A percentile compares a stretch with the other conserved stretches of the same genome.
These are phyloP conservation scores for Tieghemiomyces parasiticus DNA, from an alignment of 192 early-diverging fungal genomes.

Conservation along the genomic window DNA sequence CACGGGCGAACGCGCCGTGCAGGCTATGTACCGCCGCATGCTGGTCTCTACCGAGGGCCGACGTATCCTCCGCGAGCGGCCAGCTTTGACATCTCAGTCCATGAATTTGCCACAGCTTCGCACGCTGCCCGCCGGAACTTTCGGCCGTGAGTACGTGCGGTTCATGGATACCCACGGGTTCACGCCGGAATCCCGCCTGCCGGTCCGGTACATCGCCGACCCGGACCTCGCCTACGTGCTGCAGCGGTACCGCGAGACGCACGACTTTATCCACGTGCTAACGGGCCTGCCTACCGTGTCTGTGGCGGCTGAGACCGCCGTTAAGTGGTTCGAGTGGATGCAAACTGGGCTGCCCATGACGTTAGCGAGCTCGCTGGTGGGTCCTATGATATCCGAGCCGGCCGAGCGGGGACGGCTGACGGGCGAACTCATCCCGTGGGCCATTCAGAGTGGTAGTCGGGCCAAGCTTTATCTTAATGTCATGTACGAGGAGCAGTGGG, in stretches of 20 bases:
- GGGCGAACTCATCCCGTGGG: conserved; percentile 77
- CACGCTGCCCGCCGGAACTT: conserved; percentile 46
- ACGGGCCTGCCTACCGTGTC: conserved; percentile 60
- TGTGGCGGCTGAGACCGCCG: conserved; percentile 79
- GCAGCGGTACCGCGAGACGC: conserved; percentile 81
- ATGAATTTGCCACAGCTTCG: conserved; percentile 50
- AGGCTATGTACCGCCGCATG: conserved; percentile 64
- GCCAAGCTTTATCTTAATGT: conserved; percentile 73
- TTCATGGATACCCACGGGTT: conserved; percentile 71
- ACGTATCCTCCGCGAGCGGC: conserved; percentile 67
- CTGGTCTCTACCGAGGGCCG: conserved; percentile 55
- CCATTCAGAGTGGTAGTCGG: conserved; percentile 61
- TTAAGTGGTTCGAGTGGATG: conserved; percentile 90
- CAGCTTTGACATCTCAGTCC: conserved; percentile 51
- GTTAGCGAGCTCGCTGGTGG: conserved; percentile 64
- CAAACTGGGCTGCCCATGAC: conserved; percentile 88
- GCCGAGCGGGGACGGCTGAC: conserved; percentile 48
- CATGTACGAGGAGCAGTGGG: conserved; percentile 73
- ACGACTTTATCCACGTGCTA: conserved; percentile 88
- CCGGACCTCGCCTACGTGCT: conserved; percentile 89
- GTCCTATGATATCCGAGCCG: conserved; percentile 50
- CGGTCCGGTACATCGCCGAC: conserved; percentile 77
- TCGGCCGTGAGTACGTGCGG: conserved; percentile 71
- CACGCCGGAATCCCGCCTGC: conserved; percentile 62
- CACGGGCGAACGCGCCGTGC: conserved; percentile 54